Evolutionary conservation across 352 stramenopile species (phyloP).

Genomic region (Phytophthora palmivora): DNA sequence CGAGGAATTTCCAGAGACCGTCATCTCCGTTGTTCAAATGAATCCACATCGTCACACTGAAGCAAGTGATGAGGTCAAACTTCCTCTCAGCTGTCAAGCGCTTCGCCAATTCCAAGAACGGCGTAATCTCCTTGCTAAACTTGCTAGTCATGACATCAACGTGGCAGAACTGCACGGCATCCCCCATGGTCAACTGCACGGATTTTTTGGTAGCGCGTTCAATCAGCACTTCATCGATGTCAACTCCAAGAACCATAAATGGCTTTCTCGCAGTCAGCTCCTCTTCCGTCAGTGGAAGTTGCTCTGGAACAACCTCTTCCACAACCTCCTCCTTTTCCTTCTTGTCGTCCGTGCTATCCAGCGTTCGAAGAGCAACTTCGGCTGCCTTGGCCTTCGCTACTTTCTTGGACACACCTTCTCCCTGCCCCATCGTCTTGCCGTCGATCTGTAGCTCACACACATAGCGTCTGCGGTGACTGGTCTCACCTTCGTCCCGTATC

Average conservation of each 20-base stretch:
- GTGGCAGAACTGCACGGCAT: conserved; percentile 60
- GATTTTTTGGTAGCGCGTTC: conserved; percentile 53
- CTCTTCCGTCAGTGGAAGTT: conserved; percentile 31
- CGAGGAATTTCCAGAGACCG: conserved; percentile 76
- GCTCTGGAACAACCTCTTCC: conserved; percentile 20
- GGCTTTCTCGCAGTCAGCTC: conserved; percentile 38
- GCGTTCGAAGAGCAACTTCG: conserved; percentile 40
- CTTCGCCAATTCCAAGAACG: conserved; percentile 55
- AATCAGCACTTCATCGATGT: conserved; percentile 81
- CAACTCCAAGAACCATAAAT: conserved; percentile 71
- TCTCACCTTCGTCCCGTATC: conserved; percentile 63
- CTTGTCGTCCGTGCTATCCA: conserved; percentile 23
- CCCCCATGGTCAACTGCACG: conserved; percentile 30
- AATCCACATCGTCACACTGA: conserved; percentile 91
- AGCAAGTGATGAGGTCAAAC: conserved; percentile 82
- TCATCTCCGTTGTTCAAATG: conserved; percentile 88
- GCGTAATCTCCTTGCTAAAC: conserved; percentile 50
- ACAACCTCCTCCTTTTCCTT: conserved; percentile 9
- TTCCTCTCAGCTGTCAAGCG: conserved; percentile 39
- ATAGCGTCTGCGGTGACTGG: conserved; percentile 66
- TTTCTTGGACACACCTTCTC: conserved; percentile 82
- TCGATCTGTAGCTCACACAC: conserved; percentile 68
- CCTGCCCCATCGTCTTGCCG: conserved; percentile 48
- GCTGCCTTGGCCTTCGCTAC: conserved; percentile 83
- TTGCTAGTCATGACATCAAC: conserved; percentile 62